A percentile compares a stretch with the other conserved stretches of the same genome.
Evolutionary conservation across 768 basidiomycete genomes (phyloP).

Genomic region (Kwoniella heveanensis): DNA sequence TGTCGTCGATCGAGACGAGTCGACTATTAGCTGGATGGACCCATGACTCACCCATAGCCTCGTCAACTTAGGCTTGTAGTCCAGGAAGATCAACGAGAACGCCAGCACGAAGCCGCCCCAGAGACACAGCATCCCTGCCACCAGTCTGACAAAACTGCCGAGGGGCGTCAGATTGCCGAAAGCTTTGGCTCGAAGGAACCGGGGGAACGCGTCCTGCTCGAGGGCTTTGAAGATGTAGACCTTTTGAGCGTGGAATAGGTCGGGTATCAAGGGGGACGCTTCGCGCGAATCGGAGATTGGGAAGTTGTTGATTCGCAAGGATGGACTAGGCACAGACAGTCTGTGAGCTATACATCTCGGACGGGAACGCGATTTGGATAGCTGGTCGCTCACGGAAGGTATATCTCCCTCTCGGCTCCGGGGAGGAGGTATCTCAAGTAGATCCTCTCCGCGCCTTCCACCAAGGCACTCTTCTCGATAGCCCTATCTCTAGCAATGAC

Average conservation of each 20-base stretch:
- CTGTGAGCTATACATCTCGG: neutral
- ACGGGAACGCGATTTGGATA: neutral
- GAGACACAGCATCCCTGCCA: slow-evolving; percentile 77
- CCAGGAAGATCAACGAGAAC: slow-evolving; percentile 90
- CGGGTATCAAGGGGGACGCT: slow-evolving; percentile 71
- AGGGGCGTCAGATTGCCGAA: slow-evolving; percentile 95
- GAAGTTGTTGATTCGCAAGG: slow-evolving; percentile 87
- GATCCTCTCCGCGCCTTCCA: slow-evolving; percentile 93
- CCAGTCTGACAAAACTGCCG: slow-evolving; percentile 80
- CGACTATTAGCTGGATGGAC: too few species aligned
- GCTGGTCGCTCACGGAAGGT: slow-evolving; percentile 66
- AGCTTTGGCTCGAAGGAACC: slow-evolving; percentile 95
- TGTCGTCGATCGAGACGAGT: too few species aligned
- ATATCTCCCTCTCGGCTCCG: slow-evolving; percentile 93
- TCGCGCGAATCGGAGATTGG: slow-evolving; percentile 68
- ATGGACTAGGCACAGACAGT: slow-evolving; percentile 58
- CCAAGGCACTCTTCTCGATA: slow-evolving; percentile 83
- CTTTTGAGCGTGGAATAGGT: slow-evolving; percentile 96
- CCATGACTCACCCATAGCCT: slow-evolving; percentile 95
- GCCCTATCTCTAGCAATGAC: slow-evolving; percentile 88
- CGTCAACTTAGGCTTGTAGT: slow-evolving; percentile 86
- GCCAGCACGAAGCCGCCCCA: slow-evolving; percentile 94
- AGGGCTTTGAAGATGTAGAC: slow-evolving; percentile 95
- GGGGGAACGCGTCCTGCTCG: slow-evolving; percentile 70
- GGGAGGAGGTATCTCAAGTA: slow-evolving; percentile 89